Base-by-base conservation (phyloP, 1,284 basidiomycete species). In the Anthracocystis walkeri region DNA sequence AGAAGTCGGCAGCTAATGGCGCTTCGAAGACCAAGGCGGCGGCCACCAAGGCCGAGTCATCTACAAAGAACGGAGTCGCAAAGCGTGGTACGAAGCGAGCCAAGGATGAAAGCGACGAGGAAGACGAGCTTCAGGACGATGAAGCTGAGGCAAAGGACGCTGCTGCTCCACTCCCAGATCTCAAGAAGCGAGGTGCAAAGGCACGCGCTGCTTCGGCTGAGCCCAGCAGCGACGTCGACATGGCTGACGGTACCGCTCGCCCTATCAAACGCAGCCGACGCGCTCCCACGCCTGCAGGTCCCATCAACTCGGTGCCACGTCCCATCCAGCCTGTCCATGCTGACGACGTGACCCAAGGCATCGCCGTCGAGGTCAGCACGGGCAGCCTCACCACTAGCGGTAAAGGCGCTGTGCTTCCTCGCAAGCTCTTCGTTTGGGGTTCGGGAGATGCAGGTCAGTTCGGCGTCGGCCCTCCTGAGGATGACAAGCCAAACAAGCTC, bases 371-470 rank as follows among this genome's bases (percentile, higher is more conserved):
- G 38, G 68, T 71, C 40, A 65, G 38, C 58, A 60, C 54, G 0
- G 68, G 63, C 14, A 55, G 38, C 12, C 25, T 42, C 10, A 38
- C 70, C 8, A 60, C 70, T 1, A 29, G 57, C 2, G 73, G 65
- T 18, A 66, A 74, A 12, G 70, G 71, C 29, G 52, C 49, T 11
- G 70, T 80, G 31, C 70, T 82, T 14, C 66, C 75, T 2, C 75
- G 81, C n/a, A 78, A 82, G 61, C 73, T 83, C 49, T 84, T 84
- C 58, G 81, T 84, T 2, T 84, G 81, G 78, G 83, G 83, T 35
- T 83, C 78, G 8, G 83, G 82, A 29, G 83, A 84, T 50, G 80
- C 81, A 11, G 83, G 83, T 25, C 83, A 84, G 57, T 77, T 82
- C 31, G 82, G 82, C 18, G 75, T 84, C 53, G 83, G 83, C 18